Evolutionary conservation across 176 grass and related monocot genomes (phyloP).

Genomic region (Lolium multiflorum): DNA sequence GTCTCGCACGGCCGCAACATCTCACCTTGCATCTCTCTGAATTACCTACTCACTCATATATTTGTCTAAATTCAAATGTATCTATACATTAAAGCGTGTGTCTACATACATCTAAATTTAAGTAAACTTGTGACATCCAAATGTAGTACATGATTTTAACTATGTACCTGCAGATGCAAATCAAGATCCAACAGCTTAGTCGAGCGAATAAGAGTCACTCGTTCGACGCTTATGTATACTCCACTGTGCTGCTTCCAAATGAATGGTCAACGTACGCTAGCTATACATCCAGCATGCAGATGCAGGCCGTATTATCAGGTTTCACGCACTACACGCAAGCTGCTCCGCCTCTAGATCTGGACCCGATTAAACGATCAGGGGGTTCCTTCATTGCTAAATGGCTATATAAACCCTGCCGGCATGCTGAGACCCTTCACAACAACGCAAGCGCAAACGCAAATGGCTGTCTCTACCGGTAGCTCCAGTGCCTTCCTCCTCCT

Average conservation of each 20-base stretch:
- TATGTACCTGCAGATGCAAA: too few species aligned
- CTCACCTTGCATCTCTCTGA: too few species aligned
- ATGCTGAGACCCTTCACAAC: not conserved
- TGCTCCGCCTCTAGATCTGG: conserved; percentile 45
- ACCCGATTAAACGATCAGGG: not conserved
- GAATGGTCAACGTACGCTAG: conserved; percentile 41
- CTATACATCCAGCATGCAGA: not conserved
- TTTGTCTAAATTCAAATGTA: too few species aligned
- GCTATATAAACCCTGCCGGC: conserved; percentile 40
- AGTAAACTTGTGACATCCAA: too few species aligned
- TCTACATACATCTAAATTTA: accelerated
- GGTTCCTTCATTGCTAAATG: not conserved
- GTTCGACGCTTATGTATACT: too few species aligned
- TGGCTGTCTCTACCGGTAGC: conserved; percentile 20
- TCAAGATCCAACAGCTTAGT: too few species aligned
- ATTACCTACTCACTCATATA: too few species aligned
- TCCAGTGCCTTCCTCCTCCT: not conserved
- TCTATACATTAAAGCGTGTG: accelerated
- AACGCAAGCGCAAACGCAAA: conserved; percentile 8
- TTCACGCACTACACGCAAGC: conserved; percentile 40
- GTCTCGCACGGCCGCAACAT: too few species aligned
- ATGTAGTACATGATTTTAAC: too few species aligned
- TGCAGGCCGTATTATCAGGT: conserved; percentile 17
- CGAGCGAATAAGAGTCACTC: too few species aligned
- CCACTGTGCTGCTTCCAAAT: not conserved